Evolutionary conservation across 192 early-diverging fungal species (phyloP), one percentile per base, ranked within the genome.

Genomic region (Chytriomyces confervae): DNA sequence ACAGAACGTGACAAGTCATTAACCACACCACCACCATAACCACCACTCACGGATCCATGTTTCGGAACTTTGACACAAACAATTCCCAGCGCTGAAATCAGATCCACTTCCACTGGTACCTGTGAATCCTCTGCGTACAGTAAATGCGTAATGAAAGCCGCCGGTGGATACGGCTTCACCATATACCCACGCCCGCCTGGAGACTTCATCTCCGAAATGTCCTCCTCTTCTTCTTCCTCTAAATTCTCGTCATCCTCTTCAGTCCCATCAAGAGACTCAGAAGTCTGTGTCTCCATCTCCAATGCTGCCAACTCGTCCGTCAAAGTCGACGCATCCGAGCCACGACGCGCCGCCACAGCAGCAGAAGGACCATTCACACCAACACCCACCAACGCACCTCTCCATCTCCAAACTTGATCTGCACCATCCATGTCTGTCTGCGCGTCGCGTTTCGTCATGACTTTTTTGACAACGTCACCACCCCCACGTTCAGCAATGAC

Each of bases 101-200:
- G 50, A 7, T 76, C 75, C 43, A 83, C 74, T 23, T 86, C 81
- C 7, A 83, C 73, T 18, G 50, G 24, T 18, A 86, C 62, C n/a
- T 51, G 71, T 1, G 81, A 80, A 64, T 85, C 81, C 61, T 84
- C 83, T 49, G 80, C 64, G 71, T 79, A 85, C 44, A 85, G 47
- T 53, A 86, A n/a, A 69, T 86, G 86, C 24, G 86, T 86, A 44
- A 86, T 83, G 77, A 76, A 86, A 29, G 81, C 77, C 6, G 29
- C 6, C 20, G 86, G 86, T 16, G 81, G 79, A 75, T 83, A 79
- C 51, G 86, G 86, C 43, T 16, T 62, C 6, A 66, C 67, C 18
- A 79, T 57, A 57, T 86, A 86, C 10, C 49, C 71, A 8, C 79
- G 48, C 24, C 81, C 81, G 9, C 44, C 49, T 45, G 67, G 27